Evolutionary conservation across 164 flowering plant species (phyloP).

Genomic region (Piper betle): DNA sequence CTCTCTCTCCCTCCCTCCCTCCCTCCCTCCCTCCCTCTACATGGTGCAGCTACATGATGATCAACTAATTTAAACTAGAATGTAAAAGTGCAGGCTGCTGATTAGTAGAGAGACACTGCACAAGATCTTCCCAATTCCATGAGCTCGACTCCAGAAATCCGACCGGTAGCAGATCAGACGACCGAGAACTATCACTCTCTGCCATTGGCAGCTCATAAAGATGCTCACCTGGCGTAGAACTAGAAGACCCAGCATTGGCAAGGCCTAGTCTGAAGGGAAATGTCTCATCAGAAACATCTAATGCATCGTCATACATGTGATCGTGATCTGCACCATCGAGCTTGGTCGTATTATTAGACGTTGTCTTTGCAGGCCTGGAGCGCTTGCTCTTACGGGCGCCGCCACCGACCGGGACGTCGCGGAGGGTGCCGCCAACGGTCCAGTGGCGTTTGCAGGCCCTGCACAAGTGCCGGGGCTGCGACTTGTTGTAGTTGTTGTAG

Average conservation of each 20-base stretch:
- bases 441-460: slow-evolving; percentile 74
- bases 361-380: slow-evolving; percentile 16
- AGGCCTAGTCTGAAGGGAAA: too few relatives aligned
- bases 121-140: slow-evolving; percentile 57
- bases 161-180: not conserved
- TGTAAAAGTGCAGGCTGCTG: too few relatives aligned
- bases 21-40: too few relatives aligned
- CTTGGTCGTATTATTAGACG: slow-evolving; percentile 8
- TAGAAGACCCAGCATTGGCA: too few relatives aligned
- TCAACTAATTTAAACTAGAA: too few relatives aligned
- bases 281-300: too few relatives aligned
- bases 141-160: slow-evolving; percentile 19
- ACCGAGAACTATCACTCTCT: not conserved
- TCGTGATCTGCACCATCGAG: not conserved
- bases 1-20: too few relatives aligned
- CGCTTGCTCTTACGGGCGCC: slow-evolving; percentile 72
- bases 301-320: too few relatives aligned
- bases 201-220: slow-evolving; percentile 4
- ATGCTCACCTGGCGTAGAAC: too few relatives aligned
- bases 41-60: too few relatives aligned
- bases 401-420: slow-evolving; percentile 77
- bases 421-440: slow-evolving; percentile 76
- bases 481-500: slow-evolving; percentile 70
- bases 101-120: not conserved
- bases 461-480: slow-evolving; percentile 80